These are phyloP conservation scores for Agapanthus africanus DNA, from an alignment of 106 monocot genomes.

Conservation along the genomic window DNA sequence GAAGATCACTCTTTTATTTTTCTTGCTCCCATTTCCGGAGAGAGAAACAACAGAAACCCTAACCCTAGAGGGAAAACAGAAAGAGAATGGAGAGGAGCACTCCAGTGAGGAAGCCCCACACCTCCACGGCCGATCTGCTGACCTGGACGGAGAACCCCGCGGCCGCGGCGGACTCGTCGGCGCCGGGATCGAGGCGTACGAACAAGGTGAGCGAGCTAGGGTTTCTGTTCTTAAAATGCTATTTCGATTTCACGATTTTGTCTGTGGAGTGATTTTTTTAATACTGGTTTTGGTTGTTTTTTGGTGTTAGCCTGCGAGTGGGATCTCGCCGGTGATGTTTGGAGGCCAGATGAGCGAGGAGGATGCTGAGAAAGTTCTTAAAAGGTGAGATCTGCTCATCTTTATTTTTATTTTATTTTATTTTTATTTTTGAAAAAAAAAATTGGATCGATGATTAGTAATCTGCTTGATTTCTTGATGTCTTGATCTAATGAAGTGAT, in stretches of 20 bases:
- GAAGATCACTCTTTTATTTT: constrained; percentile 1
- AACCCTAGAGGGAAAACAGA: constrained; percentile 9
- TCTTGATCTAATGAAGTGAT: background rate
- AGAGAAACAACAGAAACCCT: background rate
- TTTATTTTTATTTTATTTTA: background rate
- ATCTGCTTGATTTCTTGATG: background rate
- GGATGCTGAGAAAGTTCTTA: constrained; percentile 37
- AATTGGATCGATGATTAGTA: too few relatives aligned
- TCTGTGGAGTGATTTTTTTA: background rate
- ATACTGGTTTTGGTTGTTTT: background rate
- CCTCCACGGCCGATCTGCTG: constrained; percentile 56
- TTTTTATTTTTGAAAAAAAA: too few relatives aligned
- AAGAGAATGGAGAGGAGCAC: constrained; percentile 39
- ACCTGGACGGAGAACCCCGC: constrained; percentile 46
- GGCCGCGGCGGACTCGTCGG: constrained; percentile 16
- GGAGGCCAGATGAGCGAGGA: constrained; percentile 45
- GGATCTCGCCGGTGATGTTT: constrained; percentile 43
- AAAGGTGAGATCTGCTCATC: constrained; percentile 6
- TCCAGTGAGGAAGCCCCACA: constrained; percentile 46
- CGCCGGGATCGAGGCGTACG: background rate
- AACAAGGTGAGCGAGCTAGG: background rate
- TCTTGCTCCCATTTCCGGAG: background rate
- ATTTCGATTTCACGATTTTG: background rate
- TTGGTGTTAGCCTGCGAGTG: constrained; percentile 27
- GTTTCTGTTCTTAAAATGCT: background rate